phyloP scores from a whole-genome alignment of 2,329 filamentous ascomycete species.

The Alternaria viburni region DNA sequence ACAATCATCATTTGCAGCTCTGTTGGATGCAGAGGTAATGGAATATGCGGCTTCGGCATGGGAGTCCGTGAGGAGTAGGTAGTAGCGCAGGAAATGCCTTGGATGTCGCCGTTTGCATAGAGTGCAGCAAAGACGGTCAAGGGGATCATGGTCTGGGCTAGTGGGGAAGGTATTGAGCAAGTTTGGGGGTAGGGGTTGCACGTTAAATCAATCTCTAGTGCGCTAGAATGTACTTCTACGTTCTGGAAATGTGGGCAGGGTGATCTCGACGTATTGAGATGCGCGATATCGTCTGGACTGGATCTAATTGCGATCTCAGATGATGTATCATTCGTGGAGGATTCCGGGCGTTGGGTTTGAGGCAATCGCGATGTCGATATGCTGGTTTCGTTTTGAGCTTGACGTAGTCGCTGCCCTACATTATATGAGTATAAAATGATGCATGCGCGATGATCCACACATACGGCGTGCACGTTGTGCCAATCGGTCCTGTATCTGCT shows the following conservation, averaged over 20 bases:
- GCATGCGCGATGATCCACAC: slow-evolving; percentile 1
- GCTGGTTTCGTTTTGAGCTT: slow-evolving; percentile 5
- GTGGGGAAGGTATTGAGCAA: slow-evolving; percentile 3
- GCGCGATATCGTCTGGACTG: not conserved
- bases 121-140: slow-evolving; percentile 38
- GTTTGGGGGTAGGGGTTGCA: not conserved
- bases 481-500: slow-evolving; percentile 51
- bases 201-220: not conserved
- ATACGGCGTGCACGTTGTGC: slow-evolving; percentile 49
- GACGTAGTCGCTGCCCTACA: slow-evolving; percentile 18
- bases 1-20: slow-evolving; percentile 39
- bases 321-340: not conserved
- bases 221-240: not conserved
- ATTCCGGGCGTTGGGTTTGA: not conserved
- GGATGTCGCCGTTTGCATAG: slow-evolving; percentile 29
- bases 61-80: slow-evolving; percentile 30
- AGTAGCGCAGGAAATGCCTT: slow-evolving; percentile 36
- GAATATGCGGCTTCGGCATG: slow-evolving; percentile 22
- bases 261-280: not conserved
- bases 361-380: not conserved
- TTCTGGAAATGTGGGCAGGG: not conserved
- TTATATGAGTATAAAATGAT: not conserved
- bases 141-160: slow-evolving; percentile 12
- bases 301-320: not conserved
- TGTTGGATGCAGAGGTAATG: slow-evolving; percentile 42